phyloP scores from a whole-genome alignment of 108 stramenopile species.

The Stephanodiscus minutulus region DNA sequence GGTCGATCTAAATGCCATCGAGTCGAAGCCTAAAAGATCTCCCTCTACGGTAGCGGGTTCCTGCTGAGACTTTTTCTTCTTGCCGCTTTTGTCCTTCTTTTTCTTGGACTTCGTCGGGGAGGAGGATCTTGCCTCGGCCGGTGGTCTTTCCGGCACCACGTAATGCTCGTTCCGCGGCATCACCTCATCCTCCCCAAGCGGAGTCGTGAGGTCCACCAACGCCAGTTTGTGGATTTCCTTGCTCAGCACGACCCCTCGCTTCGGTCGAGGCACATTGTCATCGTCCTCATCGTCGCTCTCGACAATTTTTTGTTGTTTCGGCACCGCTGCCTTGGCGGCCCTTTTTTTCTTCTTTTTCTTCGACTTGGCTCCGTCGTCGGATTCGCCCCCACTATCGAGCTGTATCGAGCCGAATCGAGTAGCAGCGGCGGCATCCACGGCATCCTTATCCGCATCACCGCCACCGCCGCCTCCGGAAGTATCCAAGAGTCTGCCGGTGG shows the following conservation, averaged over 20 bases:
- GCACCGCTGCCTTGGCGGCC: conserved; percentile 21
- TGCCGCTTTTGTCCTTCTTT: conserved; percentile 67
- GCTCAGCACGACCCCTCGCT: conserved; percentile 20
- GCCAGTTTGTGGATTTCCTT: conserved; percentile 74
- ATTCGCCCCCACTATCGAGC: conserved; percentile 69
- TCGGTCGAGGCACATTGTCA: conserved; percentile 35
- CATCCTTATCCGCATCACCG: conserved; percentile 21
- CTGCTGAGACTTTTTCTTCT: conserved; percentile 45
- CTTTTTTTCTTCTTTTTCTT: conserved; percentile 69
- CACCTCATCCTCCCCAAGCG: conserved; percentile 83
- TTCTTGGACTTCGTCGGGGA: conserved; percentile 38
- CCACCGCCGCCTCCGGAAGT: conserved; percentile 6
- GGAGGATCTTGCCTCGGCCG: neutral
- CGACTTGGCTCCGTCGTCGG: conserved; percentile 39
- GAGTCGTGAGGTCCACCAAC: conserved; percentile 82
- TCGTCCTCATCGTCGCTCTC: conserved; percentile 80
- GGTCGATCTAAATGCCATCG: conserved; percentile 47
- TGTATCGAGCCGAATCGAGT: conserved; percentile 70
- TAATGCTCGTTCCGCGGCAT: conserved; percentile 77
- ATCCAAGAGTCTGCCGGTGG: conserved; percentile 17
- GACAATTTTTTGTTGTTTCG: conserved; percentile 33
- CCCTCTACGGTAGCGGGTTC: conserved; percentile 5
- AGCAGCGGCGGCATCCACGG: conserved; percentile 14
- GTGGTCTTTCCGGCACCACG: conserved; percentile 57
- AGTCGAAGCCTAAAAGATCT: conserved; percentile 54